A percentile compares a stretch with the other conserved stretches of the same genome.
phyloP scores from a whole-genome alignment of 2,329 filamentous ascomycete genomes.

The Arthrobotrys sinensis region DNA sequence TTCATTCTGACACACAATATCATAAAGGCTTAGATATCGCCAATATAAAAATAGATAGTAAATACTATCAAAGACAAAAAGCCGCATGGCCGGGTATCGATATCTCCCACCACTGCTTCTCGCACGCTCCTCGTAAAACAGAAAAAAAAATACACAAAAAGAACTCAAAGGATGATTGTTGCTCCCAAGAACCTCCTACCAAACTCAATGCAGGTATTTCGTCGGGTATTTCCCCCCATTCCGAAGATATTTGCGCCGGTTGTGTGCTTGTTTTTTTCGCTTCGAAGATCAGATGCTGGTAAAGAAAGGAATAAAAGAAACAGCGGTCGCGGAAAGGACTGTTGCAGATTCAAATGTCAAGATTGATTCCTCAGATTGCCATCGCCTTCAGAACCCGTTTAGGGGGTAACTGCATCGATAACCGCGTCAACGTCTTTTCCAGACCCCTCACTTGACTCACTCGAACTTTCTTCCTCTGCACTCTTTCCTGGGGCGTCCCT shows the following conservation, averaged over 20 bases:
- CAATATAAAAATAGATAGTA: background rate
- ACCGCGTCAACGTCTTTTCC: conserved; percentile 34
- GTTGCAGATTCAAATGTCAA: background rate
- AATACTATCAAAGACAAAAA: conserved; percentile 31
- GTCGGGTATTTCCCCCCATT: conserved; percentile 13
- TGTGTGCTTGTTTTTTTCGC: conserved; percentile 40
- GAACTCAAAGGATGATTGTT: conserved; percentile 21
- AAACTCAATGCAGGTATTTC: conserved; percentile 51
- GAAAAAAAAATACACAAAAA: conserved; percentile 2
- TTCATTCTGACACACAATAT: conserved; percentile 25
- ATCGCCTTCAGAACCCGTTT: background rate
- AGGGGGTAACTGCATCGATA: conserved; percentile 16
- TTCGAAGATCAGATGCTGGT: conserved; percentile 26
- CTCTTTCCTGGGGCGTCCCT: conserved; percentile 67
- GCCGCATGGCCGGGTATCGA: conserved; percentile 36
- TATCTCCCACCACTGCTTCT: conserved; percentile 20
- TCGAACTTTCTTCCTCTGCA: conserved; percentile 41
- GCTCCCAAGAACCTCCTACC: conserved; percentile 23
- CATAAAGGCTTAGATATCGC: background rate
- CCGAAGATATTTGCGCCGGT: conserved; percentile 46
- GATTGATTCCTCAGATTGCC: background rate
- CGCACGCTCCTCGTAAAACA: conserved; percentile 7
- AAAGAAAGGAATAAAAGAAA: conserved; percentile 12
- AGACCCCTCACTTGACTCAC: conserved; percentile 21
- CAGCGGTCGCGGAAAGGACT: background rate